Base-by-base conservation (phyloP, 2,329 filamentous ascomycete genomes). In the Grosmannia huntii region DNA sequence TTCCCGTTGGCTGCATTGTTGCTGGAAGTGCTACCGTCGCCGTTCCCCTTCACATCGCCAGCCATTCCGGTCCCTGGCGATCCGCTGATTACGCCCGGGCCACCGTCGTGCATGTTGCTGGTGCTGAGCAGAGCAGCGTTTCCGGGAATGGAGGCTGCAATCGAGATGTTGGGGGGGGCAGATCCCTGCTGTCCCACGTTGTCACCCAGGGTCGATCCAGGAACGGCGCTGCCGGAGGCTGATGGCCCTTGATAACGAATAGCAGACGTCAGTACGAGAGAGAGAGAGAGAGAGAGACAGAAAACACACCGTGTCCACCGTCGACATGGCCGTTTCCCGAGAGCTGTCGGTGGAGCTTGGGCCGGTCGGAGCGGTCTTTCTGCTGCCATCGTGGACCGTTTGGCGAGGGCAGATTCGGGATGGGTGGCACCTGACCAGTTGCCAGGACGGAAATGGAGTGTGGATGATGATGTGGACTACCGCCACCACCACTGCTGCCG, bases 351-450 rank as follows among this genome's bases (percentile, higher is more conserved):
- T 75, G 77, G 58, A 85, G 76, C 62, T 83, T 80, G 10, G 86
- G 85, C 56, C 84, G 75, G 23, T 77, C 74, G 12, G 77, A 74
- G 58, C 83, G 77, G 60, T 82, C 79, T 60, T 80, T 76, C 61
- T 81, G 77, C 54, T 75, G 73, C 60, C 83, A 78, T 57, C 81
- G 75, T 31, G 78, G 77, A 60, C 78, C 80, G 19, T 62, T 59
- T 1, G 63, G 60, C 3, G 63, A 64, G 0, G 60, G 63, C 16
- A 64, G 56, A 7, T 19, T 60, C 0, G 91, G 90, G 52, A 96
- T 75, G 23, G 84, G 77, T 7, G 91, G 87, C 7, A 92, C 75
- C 66, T 94, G 88, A 21, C 89, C 90, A 0, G 89, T 91, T 56
- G 79, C 84, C 31, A 96, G 72, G 21, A 96, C 85, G 4, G 90